phyloP scores from a whole-genome alignment of 352 stramenopile genomes.

The Pythium insidiosum region DNA sequence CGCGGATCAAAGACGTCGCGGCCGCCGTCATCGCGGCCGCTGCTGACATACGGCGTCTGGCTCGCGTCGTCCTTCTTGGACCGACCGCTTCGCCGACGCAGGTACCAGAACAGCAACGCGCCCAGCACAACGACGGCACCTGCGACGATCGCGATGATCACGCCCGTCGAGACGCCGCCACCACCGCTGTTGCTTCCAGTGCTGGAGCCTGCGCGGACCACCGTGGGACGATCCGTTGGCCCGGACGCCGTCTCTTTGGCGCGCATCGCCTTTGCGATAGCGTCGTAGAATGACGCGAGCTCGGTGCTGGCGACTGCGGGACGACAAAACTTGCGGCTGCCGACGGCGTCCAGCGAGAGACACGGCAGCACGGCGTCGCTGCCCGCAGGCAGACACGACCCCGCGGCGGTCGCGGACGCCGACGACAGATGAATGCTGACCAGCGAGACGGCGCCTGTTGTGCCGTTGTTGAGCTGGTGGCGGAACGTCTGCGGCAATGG shows the following conservation, averaged over 20 bases:
- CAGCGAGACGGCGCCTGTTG: conserved; percentile 9
- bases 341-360: conserved; percentile 13
- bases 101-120: conserved; percentile 6
- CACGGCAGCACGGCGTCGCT: conserved; percentile 40
- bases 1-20: too few relatives aligned
- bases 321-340: conserved; percentile 19
- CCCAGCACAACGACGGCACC: conserved; percentile 12
- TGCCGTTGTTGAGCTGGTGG: conserved; percentile 14
- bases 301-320: conserved; percentile 18
- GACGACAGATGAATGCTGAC: conserved; percentile 38
- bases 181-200: conserved; percentile 13
- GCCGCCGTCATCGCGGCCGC: too few relatives aligned
- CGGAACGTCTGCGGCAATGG: conserved; percentile 31
- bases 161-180: conserved; percentile 11
- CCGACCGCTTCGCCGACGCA: conserved; percentile 4
- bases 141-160: conserved; percentile 10
- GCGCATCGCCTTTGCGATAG: conserved; percentile 7
- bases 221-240: neutral
- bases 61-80: neutral
- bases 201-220: conserved; percentile 3
- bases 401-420: conserved; percentile 3
- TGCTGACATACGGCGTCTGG: neutral
- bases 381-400: conserved; percentile 16
- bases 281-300: conserved; percentile 19
- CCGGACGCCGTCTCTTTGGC: conserved; percentile 7